Evolutionary conservation across 2,329 filamentous ascomycete genomes (phyloP), one percentile per base, ranked within the genome.

Genomic region (Epicoccum nigrum): DNA sequence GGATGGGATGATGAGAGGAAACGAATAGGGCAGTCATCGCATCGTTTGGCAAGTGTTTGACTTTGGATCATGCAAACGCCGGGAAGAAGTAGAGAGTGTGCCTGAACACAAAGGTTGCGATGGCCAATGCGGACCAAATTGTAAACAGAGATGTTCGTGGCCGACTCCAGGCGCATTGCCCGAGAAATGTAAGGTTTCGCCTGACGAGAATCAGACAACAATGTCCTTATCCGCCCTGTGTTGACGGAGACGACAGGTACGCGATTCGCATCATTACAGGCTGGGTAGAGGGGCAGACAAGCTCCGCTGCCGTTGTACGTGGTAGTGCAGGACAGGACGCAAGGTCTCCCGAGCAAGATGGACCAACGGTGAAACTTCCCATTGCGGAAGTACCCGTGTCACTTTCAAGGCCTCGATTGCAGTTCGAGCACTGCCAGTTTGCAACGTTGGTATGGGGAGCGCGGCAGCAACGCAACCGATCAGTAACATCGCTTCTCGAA

Each of bases 1-100:
- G 56, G 38, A 69, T 59, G 25, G 55, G 56, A 38, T 58, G 53
- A 39, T 58, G 62, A 17, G 57, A 58, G 55, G 60, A 62, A 52
- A 47, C 37, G 47, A 64, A 62, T 25, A 45, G 44, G 45, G 53
- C 59, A 53, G 57, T 70, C 62, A 69, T 72, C 40, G 64, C 67
- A 66, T 69, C 40, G 51, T 60, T 39, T 37, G 46, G 16, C 20
- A 41, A 46, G 48, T 41, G 55, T 44, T 56, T 50, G 58, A 46
- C 43, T 50, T 41, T 27, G 38, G 11, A 19, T 19, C 27, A 49
- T 35, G 28, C 23, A 49, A 28, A 31, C 28, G 42, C 28, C 27
- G 44, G 20, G 25, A 21, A 39, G 37, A 46, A 23, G 30, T 43
- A 31, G 19, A 43, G 12, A 33, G 17, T 21, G 27, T 35, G 40